Evolutionary conservation across 805 yeast species (phyloP), one percentile per base, ranked within the genome.

Genomic region (Starmerella geochares): DNA sequence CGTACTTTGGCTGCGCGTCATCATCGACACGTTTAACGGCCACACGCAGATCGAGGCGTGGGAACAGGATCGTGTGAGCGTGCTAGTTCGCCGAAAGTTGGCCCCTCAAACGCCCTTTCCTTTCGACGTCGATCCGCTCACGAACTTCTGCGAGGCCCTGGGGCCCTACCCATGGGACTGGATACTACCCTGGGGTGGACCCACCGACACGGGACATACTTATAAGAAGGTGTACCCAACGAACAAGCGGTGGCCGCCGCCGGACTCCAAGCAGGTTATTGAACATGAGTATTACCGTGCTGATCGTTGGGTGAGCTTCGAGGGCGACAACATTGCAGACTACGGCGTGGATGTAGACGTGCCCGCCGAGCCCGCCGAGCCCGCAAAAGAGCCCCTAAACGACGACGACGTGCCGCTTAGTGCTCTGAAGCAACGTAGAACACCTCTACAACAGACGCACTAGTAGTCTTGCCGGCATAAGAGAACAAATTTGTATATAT

Each of bases 231-330:
- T 77, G 54, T 85, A 80, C 39, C 61, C 62, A 24, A 67, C 67
- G 54, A 75, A 77, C 1, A 67, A 82, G 35, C 92, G 95, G 2
- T 90, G 96, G 95, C 98, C 98, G 1, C 94, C 95, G 1, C 94
- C 86, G 59, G 51, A 47, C 67, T 60, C 58, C 33, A 39, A 28
- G 46, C 47, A 41, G 20, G 54, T 40, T 19, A 40, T 17, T 16
- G 54, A 52, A 3, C 60, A 59, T 46, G 68, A 62, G 16, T 66
- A 60, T 46, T 67, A 62, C 53, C 57, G 61, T 10, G 50, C 80
- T 31, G 69, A 65, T 13, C 70, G 76, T 37, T 88, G 95, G 94
- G 66, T 65, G 49, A 86, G 84, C 62, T 79, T 74, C 16, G 73
- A 81, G 62, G 98, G 98, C n/a, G 96, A 90, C 60, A 74, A 75